A percentile compares a stretch with the other conserved stretches of the same genome.
phyloP scores from a whole-genome alignment of 345 rosid genomes.

The Populus nigra region DNA sequence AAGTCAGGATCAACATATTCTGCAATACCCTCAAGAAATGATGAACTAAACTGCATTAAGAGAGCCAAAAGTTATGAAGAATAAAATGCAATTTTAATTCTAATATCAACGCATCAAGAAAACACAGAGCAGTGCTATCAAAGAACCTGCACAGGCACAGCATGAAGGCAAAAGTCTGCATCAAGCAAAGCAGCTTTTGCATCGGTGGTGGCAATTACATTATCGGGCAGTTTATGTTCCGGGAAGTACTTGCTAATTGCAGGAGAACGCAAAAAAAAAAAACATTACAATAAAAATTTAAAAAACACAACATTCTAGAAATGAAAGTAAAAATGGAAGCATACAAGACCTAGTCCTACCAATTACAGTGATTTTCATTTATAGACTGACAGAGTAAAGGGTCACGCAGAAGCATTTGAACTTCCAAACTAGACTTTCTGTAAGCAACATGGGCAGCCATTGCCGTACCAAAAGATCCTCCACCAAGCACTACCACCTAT shows the following conservation, averaged over 20 bases:
- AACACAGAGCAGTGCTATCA: not conserved
- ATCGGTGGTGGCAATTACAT: slow-evolving; percentile 75
- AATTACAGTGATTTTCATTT: slow-evolving; percentile 54
- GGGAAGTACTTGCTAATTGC: slow-evolving; percentile 78
- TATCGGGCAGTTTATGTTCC: slow-evolving; percentile 67
- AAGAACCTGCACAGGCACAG: slow-evolving; percentile 88
- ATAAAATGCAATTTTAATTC: not conserved
- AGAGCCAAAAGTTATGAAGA: slow-evolving; percentile 14
- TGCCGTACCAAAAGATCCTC: slow-evolving; percentile 94
- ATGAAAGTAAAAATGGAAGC: not conserved
- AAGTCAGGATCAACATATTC: slow-evolving; percentile 74
- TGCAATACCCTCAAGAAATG: slow-evolving; percentile 72
- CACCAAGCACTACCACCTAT: slow-evolving; percentile 94
- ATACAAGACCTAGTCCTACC: slow-evolving; percentile 29
- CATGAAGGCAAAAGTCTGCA: slow-evolving; percentile 87
- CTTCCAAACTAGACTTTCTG: slow-evolving; percentile 64
- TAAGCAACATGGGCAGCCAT: slow-evolving; percentile 91
- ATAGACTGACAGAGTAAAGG: slow-evolving; percentile 63
- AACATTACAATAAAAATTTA: not conserved
- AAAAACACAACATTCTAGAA: not conserved
- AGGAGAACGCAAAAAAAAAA: not conserved
- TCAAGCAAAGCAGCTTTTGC: slow-evolving; percentile 66
- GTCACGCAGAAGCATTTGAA: slow-evolving; percentile 81
- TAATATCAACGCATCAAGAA: not conserved
- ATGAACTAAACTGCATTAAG: slow-evolving; percentile 75